Percentiles rank a stretch among this genome's conserved stretches.
phyloP scores from a whole-genome alignment of 345 rosid species.

The Pugionium dolabratum region DNA sequence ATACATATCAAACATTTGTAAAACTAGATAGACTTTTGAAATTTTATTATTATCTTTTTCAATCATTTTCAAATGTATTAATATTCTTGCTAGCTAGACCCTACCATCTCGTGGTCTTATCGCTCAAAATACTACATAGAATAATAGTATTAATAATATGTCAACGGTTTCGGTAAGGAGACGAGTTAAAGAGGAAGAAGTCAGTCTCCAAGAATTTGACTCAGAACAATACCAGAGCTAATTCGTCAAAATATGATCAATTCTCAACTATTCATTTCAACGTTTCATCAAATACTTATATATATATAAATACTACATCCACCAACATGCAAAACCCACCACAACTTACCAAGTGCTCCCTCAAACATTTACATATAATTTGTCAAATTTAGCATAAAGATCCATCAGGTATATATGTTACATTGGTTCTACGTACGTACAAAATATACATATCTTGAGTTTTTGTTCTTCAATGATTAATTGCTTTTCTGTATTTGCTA shows the following conservation, averaged over 20 bases:
- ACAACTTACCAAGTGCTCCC: conserved; percentile 19
- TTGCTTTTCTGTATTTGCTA: neutral
- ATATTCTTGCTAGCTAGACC: conserved; percentile 34
- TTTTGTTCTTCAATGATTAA: neutral
- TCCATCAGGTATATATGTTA: conserved; percentile 27
- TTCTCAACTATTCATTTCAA: conserved; percentile 35
- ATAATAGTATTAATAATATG: conserved; percentile 25
- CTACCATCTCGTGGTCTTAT: conserved; percentile 35
- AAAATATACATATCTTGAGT: conserved; percentile 21
- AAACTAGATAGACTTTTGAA: conserved; percentile 32
- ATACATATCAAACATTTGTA: too few relatives aligned
- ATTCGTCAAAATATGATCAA: conserved; percentile 21
- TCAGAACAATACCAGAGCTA: conserved; percentile 28
- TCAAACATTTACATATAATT: conserved; percentile 23
- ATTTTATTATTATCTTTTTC: neutral
- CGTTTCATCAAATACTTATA: conserved; percentile 17
- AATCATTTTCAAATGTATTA: conserved; percentile 26
- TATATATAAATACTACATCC: conserved; percentile 34
- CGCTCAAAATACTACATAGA: conserved; percentile 18
- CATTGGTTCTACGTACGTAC: neutral
- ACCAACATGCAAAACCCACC: conserved; percentile 34
- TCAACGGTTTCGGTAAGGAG: conserved; percentile 40
- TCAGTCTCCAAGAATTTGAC: conserved; percentile 38
- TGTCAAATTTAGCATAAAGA: conserved; percentile 28
- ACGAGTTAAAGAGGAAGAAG: conserved; percentile 30